A percentile compares a stretch with the other conserved stretches of the same genome.
These are phyloP conservation scores for Podila epigama DNA, from an alignment of 192 early-diverging fungal genomes.

Conservation along the genomic window DNA sequence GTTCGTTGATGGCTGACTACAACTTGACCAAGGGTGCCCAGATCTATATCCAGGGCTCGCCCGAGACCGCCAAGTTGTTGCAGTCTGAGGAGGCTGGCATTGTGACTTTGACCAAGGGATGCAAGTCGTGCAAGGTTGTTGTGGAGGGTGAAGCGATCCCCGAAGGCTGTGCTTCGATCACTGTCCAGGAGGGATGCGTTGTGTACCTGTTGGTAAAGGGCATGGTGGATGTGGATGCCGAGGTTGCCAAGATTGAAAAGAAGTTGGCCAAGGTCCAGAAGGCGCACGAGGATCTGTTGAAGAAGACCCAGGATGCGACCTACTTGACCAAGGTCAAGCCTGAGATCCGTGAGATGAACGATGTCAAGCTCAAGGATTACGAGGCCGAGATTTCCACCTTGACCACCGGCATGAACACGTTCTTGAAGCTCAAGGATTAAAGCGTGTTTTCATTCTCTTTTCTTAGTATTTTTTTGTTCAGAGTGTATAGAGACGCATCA, in stretches of 20 bases:
- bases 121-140: constrained; percentile 71
- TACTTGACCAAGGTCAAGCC: constrained; percentile 76
- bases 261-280: constrained; percentile 75
- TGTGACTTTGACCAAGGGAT: constrained; percentile 76
- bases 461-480: neutral
- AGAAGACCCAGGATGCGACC: constrained; percentile 71
- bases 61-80: constrained; percentile 57
- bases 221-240: constrained; percentile 81
- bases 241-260: constrained; percentile 81
- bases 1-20: constrained; percentile 82
- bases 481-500: neutral
- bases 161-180: constrained; percentile 78
- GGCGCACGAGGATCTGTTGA: constrained; percentile 61
- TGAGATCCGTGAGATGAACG: constrained; percentile 77
- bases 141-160: constrained; percentile 63
- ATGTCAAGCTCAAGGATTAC: constrained; percentile 72
- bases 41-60: constrained; percentile 41
- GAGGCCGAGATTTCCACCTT: constrained; percentile 82
- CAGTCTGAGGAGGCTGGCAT: constrained; percentile 69
- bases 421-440: constrained; percentile 68
- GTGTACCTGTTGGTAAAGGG: constrained; percentile 81
- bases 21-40: constrained; percentile 74
- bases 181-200: constrained; percentile 73
- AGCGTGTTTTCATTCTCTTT: neutral
- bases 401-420: constrained; percentile 69